phyloP scores from a whole-genome alignment of 352 stramenopile genomes.

The Globisporangium sylvaticum region DNA sequence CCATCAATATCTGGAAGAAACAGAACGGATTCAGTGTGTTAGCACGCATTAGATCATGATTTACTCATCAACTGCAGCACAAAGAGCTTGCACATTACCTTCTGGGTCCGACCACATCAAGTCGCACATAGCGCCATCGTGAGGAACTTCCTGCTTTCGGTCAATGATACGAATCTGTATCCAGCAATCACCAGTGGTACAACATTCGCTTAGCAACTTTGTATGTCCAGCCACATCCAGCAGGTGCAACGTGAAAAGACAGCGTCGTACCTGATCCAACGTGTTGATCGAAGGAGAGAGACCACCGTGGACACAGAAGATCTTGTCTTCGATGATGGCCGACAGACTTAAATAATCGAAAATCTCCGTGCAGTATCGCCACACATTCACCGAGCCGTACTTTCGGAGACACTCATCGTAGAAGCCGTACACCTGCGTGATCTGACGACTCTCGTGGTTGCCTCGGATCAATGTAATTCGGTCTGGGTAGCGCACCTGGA shows the following conservation, averaged over 20 bases:
- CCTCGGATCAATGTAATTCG: slow-evolving; percentile 97
- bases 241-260: slow-evolving; percentile 2
- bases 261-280: slow-evolving; percentile 67
- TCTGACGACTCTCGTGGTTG: slow-evolving; percentile 54
- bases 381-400: slow-evolving; percentile 96
- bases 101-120: slow-evolving; percentile 94
- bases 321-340: slow-evolving; percentile 99
- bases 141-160: slow-evolving; percentile 98
- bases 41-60: slow-evolving; percentile 55
- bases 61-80: not conserved
- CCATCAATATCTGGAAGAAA: slow-evolving; percentile 92
- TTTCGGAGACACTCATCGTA: slow-evolving; percentile 73
- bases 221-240: slow-evolving; percentile 1
- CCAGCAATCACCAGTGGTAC: slow-evolving; percentile 7
- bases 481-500: slow-evolving; percentile 95
- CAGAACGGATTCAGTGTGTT: not conserved
- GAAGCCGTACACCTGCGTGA: slow-evolving; percentile 45
- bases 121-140: slow-evolving; percentile 99
- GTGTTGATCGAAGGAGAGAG: slow-evolving; percentile 92
- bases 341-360: slow-evolving; percentile 99
- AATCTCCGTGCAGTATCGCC: slow-evolving; percentile 99
- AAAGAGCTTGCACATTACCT: slow-evolving; percentile 17
- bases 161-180: slow-evolving; percentile 87
- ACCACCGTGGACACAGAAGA: slow-evolving; percentile 99
- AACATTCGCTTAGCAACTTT: not conserved